These are phyloP conservation scores for Alternaria viburni DNA, from an alignment of 2,329 filamentous ascomycete species.

Conservation along the genomic window DNA sequence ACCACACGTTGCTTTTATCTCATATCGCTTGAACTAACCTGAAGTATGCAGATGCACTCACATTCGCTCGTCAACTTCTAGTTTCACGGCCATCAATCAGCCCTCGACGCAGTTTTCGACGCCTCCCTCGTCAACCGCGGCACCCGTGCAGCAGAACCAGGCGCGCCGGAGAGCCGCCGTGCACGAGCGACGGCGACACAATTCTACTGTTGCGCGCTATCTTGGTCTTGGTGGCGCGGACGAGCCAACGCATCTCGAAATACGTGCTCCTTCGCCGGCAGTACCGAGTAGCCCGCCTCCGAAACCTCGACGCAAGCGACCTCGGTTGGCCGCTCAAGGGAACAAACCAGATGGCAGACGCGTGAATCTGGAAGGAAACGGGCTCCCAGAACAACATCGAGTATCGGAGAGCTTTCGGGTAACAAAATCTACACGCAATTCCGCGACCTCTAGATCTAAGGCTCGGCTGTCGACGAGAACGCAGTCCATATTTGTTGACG, in stretches of 20 bases:
- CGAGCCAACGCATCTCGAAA: conserved; percentile 28
- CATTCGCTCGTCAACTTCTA: conserved; percentile 7
- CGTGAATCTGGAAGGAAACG: not conserved
- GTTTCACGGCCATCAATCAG: conserved; percentile 39
- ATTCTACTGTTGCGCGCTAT: conserved; percentile 37
- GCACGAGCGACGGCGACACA: conserved; percentile 16
- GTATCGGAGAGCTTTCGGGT: conserved; percentile 23
- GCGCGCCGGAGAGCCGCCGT: conserved; percentile 1
- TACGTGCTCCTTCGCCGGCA: conserved; percentile 16
- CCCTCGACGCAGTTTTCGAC: conserved; percentile 12
- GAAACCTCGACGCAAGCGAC: conserved; percentile 19
- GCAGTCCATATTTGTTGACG: not conserved
- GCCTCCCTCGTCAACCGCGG: conserved; percentile 12
- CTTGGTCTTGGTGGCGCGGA: conserved; percentile 28
- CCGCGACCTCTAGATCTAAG: not conserved
- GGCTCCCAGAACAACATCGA: conserved; percentile 10
- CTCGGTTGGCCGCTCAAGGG: conserved; percentile 1
- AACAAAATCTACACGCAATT: conserved; percentile 15
- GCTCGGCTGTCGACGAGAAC: not conserved
- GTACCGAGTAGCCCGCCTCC: conserved; percentile 1
- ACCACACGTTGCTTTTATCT: not conserved
- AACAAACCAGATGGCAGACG: not conserved
- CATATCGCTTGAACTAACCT: conserved; percentile 6
- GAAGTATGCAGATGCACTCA: conserved; percentile 3
- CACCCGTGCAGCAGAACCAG: conserved; percentile 6